A percentile compares a stretch with the other conserved stretches of the same genome.
Conservation (phyloP, 305 asterid genomes). For the Solanum chacoense region DNA sequence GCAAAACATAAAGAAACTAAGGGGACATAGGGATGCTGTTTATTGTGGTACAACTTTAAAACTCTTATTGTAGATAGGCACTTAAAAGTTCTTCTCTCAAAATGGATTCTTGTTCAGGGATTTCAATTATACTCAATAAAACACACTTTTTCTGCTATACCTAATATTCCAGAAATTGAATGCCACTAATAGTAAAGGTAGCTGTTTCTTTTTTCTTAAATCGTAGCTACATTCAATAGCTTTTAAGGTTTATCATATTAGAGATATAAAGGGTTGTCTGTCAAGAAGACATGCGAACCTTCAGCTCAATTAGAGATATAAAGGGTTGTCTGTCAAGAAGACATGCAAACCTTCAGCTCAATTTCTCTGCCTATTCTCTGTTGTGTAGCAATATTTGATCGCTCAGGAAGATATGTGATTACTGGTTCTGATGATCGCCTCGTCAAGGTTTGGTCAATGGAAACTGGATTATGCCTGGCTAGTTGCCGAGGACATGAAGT, state of each 20-base stretch:
- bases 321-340: neutral
- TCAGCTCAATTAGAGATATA: neutral
- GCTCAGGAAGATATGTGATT: conserved; percentile 87
- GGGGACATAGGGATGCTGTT: conserved; percentile 98
- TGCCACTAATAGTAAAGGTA: neutral
- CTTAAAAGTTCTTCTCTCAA: neutral
- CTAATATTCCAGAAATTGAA: neutral
- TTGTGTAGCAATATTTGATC: conserved; percentile 89
- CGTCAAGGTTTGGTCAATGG: conserved; percentile 98
- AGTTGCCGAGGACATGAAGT: conserved; percentile 99
- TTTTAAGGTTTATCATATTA: neutral
- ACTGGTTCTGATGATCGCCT: conserved; percentile 99
- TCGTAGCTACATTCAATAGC: neutral
- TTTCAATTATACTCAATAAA: neutral
- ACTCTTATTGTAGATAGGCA: neutral
- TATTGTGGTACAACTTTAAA: conserved; percentile 66
- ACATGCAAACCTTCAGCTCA: neutral
- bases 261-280: neutral
- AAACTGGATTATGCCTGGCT: conserved; percentile 92
- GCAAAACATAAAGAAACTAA: conserved; percentile 77
- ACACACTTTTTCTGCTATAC: neutral
- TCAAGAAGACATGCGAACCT: neutral
- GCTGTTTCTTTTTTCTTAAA: neutral
- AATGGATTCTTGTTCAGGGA: neutral
- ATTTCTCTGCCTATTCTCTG: neutral